phyloP scores from a whole-genome alignment of 2,329 filamentous ascomycete genomes.

The Lasiodiplodia sp. region DNA sequence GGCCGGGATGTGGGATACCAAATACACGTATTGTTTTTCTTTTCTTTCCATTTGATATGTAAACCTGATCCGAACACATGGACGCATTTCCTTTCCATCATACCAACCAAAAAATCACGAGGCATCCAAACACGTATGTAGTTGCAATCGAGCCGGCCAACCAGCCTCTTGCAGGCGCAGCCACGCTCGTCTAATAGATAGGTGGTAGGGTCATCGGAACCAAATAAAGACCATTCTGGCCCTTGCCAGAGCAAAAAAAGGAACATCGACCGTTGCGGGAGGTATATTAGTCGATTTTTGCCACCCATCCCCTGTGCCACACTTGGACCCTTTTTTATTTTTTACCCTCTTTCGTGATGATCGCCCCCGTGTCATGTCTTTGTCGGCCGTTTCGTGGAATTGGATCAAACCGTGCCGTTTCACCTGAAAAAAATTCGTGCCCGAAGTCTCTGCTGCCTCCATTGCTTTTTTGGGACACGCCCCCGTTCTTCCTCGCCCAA shows the following conservation, averaged over 20 bases:
- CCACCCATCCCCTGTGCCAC: slow-evolving; percentile 14
- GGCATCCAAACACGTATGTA: slow-evolving; percentile 23
- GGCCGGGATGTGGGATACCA: slow-evolving; percentile 14
- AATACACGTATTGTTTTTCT: slow-evolving; percentile 27
- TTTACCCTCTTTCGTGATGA: slow-evolving; percentile 2
- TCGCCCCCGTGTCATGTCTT: slow-evolving; percentile 7
- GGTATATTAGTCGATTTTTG: slow-evolving; percentile 13
- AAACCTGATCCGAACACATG: slow-evolving; percentile 28
- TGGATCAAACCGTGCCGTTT: slow-evolving; percentile 15
- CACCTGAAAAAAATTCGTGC: slow-evolving; percentile 20
- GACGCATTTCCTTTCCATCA: slow-evolving; percentile 20
- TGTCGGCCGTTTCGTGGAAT: slow-evolving; percentile 15
- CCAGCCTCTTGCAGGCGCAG: slow-evolving; percentile 16
- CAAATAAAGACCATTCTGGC: slow-evolving; percentile 10
- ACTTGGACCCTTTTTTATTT: slow-evolving; percentile 19
- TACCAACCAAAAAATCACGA: slow-evolving; percentile 13
- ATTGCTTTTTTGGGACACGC: slow-evolving; percentile 6
- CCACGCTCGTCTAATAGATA: slow-evolving; percentile 22
- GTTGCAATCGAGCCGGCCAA: slow-evolving; percentile 5
- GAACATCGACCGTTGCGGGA: slow-evolving; percentile 15
- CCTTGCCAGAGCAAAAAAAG: slow-evolving; percentile 10
- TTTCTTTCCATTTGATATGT: slow-evolving; percentile 23
- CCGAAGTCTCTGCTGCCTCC: slow-evolving; percentile 11
- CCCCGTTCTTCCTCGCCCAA: neutral
- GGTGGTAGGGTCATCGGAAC: slow-evolving; percentile 3